These are phyloP conservation scores for Quercus robur DNA, from an alignment of 306 rosid species.

Conservation along the genomic window DNA sequence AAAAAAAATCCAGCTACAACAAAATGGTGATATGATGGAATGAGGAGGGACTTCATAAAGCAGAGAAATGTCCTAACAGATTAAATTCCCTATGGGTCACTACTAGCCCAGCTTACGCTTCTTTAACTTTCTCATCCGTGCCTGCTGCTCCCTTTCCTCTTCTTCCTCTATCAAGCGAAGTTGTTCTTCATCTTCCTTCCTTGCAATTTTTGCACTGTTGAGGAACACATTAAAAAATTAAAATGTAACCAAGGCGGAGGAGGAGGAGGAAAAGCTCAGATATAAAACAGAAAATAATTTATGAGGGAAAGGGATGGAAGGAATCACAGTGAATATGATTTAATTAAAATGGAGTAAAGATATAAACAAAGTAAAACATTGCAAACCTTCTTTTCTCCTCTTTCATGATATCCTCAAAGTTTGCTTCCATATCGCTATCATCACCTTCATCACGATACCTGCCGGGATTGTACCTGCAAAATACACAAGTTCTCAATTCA, in stretches of 20 bases:
- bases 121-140: constrained; percentile 34
- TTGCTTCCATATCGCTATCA: constrained; percentile 75
- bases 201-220: constrained; percentile 48
- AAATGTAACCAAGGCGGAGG: no score
- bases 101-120: constrained; percentile 37
- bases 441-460: constrained; percentile 51
- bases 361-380: neutral
- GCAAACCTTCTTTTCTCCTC: constrained; percentile 77
- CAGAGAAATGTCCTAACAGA: neutral
- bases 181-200: constrained; percentile 67
- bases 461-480: constrained; percentile 64
- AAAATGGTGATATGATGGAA: neutral
- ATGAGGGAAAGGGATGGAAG: neutral
- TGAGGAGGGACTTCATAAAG: neutral
- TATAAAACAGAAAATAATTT: neutral
- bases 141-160: constrained; percentile 41
- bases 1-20: neutral
- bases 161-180: constrained; percentile 47
- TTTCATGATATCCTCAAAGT: constrained; percentile 62
- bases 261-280: neutral
- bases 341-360: neutral
- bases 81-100: neutral
- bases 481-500: neutral
- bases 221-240: neutral
- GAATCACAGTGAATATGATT: neutral